Evolutionary conservation across 331 rosid genomes (phyloP), one percentile per base, ranked within the genome.

Genomic region (Acacia pycnantha): DNA sequence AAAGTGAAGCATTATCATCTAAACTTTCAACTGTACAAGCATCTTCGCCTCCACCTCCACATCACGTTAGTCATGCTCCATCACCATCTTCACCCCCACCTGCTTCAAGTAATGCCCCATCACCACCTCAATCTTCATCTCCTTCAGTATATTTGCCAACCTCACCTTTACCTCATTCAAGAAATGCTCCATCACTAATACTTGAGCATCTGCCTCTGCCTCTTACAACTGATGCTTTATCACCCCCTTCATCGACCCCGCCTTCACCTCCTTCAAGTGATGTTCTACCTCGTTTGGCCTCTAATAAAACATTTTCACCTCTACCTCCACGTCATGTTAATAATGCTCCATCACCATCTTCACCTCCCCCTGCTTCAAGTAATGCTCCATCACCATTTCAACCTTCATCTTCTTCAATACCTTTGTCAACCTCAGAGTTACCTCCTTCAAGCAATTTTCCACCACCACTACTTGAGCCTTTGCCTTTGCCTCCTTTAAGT

Each of bases 21-120:
- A 73, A 73, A 41, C 65, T 11, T 71, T 58, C 56, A 40, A 78
- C 79, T 77, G 70, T 77, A 51, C 82, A 62, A 27, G 65, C 35
- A 35, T 46, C 73, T 8, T 6, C 11, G 26, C 12, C 85, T 9
- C 31, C 72, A 0, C 13, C 50, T 21, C 66, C 33, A 15, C 54
- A 79, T 86, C n/a, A 61, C 37, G 37, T 59, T 8, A 13, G 41
- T 51, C 48, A 11, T 72, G 77, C 1, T 8, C 11, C 4, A 11
- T 14, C 18, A 41, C 10, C 51, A 12, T 24, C 74, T 41, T n/a
- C 10, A 69, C 78, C 85, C n/a, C 16, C 4, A n/a, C 81, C 82
- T 29, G 48, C 87, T 15, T 80, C 71, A 33, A 31, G 11, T 33
- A 33, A 27, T 26, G 33, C 18, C 4, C 9, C 35, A 26, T 62